Evolutionary conservation across 352 stramenopile species (phyloP), one percentile per base, ranked within the genome.

Genomic region (Globisporangium paroecandrum): DNA sequence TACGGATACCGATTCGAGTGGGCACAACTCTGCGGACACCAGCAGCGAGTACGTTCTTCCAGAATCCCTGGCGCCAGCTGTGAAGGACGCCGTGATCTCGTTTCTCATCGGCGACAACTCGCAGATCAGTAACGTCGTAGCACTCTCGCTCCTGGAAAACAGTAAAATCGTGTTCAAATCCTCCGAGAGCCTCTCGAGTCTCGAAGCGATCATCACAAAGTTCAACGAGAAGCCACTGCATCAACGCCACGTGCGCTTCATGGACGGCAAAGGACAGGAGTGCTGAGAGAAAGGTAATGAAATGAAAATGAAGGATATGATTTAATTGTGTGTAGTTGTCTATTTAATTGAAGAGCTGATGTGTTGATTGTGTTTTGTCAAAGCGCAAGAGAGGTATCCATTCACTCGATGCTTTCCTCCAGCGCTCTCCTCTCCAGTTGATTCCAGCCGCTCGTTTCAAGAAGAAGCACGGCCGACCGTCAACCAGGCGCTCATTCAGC

Each of bases 171-270:
- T 64, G 38, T 64, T 64, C 58, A 22, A 34, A 24, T 64, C 58
- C 4, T 64, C 58, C n/a, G 15, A 38, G 15, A 64, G 38, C 13
- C 58, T 64, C 38, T 22, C 58, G 34, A 18, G 22, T 25, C 36
- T 64, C 15, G 36, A 55, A 18, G 18, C 15, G 22, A 18, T 64
- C 24, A 64, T 64, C 58, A 10, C 38, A 25, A 55, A 36, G 25
- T 64, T 51, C 58, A 38, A 64, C 8, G 6, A 54, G 58, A 64
- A 64, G 22, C 22, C 58, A 18, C 24, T 64, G 24, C 58, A 64
- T 5, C 58, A 55, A 15, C 58, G 58, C 36, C 51, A 34, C 34
- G 41, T 54, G 7, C 24, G 58, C 12, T 55, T 64, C 22, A 64
- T 2, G 22, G 58, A 54, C 58, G 32, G 13, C 58, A 64, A 20